Conservation (phyloP, 805 yeast genomes). For the Candida michaelii region DNA sequence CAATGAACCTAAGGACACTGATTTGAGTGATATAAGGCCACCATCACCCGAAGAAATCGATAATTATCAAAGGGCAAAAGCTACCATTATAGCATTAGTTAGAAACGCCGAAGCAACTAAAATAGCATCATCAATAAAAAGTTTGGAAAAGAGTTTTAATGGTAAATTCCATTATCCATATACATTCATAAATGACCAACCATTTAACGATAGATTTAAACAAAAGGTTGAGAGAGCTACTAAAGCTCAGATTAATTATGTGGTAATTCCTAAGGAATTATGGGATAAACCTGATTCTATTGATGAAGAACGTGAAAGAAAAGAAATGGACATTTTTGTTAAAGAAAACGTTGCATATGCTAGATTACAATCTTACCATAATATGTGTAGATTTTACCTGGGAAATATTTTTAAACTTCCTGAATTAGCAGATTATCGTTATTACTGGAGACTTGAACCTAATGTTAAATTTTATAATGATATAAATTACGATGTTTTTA, state of each 20-base stretch:
- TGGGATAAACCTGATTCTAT: slow-evolving; percentile 66
- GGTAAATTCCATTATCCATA: slow-evolving; percentile 74
- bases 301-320: slow-evolving; percentile 43
- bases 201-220: slow-evolving; percentile 61
- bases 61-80: slow-evolving; percentile 55
- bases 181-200: slow-evolving; percentile 72
- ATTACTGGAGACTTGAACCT: slow-evolving; percentile 85
- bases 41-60: slow-evolving; percentile 21
- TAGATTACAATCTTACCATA: slow-evolving; percentile 62
- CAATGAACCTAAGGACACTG: slow-evolving; percentile 47
- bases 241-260: slow-evolving; percentile 35
- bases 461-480: slow-evolving; percentile 64
- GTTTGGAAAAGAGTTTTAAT: slow-evolving; percentile 67
- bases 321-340: slow-evolving; percentile 40
- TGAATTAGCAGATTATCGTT: slow-evolving; percentile 56
- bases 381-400: slow-evolving; percentile 82
- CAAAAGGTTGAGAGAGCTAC: slow-evolving; percentile 34
- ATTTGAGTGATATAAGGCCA: slow-evolving; percentile 29
- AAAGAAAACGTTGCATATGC: slow-evolving; percentile 61
- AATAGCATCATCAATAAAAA: slow-evolving; percentile 53
- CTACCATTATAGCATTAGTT: slow-evolving; percentile 73
- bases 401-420: slow-evolving; percentile 64
- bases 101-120: slow-evolving; percentile 58
- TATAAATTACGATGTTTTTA: slow-evolving; percentile 74
- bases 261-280: slow-evolving; percentile 37